phyloP scores from a whole-genome alignment of 495 filamentous ascomycete genomes.

The Darksidea phi region DNA sequence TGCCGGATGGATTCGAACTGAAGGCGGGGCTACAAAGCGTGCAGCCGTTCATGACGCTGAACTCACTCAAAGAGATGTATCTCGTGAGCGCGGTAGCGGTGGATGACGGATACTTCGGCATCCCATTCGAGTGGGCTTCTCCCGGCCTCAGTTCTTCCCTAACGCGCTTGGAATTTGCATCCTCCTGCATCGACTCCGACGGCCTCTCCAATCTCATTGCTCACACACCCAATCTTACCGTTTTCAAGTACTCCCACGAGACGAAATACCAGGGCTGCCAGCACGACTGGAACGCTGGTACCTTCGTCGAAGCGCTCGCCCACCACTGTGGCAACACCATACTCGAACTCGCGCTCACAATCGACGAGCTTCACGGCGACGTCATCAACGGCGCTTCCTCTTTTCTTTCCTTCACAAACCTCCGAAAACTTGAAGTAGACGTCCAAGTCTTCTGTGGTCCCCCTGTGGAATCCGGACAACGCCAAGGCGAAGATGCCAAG shows the following conservation, averaged over 20 bases:
- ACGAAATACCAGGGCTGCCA: conserved; percentile 20
- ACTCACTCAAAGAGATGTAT: conserved; percentile 9
- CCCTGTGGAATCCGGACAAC: conserved; percentile 19
- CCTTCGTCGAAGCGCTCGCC: conserved; percentile 14
- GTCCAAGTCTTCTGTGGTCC: conserved; percentile 22
- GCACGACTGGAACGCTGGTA: conserved; percentile 27
- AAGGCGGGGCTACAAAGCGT: conserved; percentile 7
- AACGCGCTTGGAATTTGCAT: conserved; percentile 13
- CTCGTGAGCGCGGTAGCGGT: conserved; percentile 14
- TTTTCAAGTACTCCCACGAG: conserved; percentile 26
- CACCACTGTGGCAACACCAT: conserved; percentile 2
- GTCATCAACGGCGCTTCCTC: conserved; percentile 22
- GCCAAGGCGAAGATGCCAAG: neutral
- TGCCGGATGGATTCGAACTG: conserved; percentile 5
- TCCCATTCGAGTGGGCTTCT: conserved; percentile 12
- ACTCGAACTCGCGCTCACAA: conserved; percentile 15
- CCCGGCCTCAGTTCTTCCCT: neutral
- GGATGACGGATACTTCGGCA: conserved; percentile 19
- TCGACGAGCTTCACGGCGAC: conserved; percentile 19
- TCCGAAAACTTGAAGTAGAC: conserved; percentile 19
- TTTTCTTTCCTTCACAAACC: conserved; percentile 6
- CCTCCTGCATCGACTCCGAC: conserved; percentile 27
- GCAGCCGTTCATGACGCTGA: conserved; percentile 15
- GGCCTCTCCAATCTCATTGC: conserved; percentile 1
- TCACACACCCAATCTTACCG: conserved; percentile 5